phyloP scores from a whole-genome alignment of 176 grass and related monocot genomes.

The Tillandsia leiboldiana region DNA sequence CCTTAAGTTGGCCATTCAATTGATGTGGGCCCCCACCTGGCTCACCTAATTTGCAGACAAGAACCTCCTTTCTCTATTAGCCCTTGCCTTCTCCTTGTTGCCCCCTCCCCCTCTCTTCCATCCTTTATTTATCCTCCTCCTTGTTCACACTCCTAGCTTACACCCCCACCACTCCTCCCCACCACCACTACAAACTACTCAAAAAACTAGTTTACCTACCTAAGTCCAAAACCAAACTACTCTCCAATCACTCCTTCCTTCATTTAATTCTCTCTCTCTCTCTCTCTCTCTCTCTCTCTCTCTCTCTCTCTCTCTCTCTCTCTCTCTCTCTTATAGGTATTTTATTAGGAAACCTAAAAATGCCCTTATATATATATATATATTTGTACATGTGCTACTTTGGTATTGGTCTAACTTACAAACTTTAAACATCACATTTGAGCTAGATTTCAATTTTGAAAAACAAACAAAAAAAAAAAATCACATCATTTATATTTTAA shows the following conservation, averaged over 20 bases:
- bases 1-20: neutral
- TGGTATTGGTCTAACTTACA: too few species aligned
- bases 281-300: neutral
- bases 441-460: too few species aligned
- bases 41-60: too few species aligned
- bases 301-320: neutral
- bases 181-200: neutral
- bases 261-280: neutral
- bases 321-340: neutral
- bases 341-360: too few species aligned
- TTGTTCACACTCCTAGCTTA: neutral
- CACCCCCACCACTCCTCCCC: conserved; percentile 1
- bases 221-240: neutral
- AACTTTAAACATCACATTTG: too few species aligned
- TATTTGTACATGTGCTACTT: too few species aligned
- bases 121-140: neutral
- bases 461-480: too few species aligned
- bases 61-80: too few species aligned
- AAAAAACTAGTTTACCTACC: neutral
- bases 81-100: too few species aligned
- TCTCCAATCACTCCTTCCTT: neutral
- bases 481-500: too few species aligned
- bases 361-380: too few species aligned
- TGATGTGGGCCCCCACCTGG: neutral
- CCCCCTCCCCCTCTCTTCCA: neutral